Evolutionary conservation across 257 asterid genomes (phyloP).

Genomic region (Plantago major): DNA sequence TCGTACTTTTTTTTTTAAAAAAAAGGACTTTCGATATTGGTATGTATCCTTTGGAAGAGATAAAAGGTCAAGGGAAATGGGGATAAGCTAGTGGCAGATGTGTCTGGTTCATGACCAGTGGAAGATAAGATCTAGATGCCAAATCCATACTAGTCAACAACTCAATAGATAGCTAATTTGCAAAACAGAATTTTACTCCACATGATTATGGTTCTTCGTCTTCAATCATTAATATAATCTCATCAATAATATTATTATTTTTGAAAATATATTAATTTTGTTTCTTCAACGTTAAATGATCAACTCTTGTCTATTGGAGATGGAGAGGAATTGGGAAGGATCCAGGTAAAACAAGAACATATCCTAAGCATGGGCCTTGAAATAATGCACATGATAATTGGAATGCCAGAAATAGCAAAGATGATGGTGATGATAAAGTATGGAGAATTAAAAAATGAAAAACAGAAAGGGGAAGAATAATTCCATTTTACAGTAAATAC

Average conservation of each 20-base stretch:
- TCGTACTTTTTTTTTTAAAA: no score
- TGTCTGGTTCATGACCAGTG: constrained; percentile 1
- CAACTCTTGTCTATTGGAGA: not conserved
- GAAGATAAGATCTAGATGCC: constrained; percentile 7
- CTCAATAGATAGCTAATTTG: not conserved
- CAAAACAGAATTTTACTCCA: no score
- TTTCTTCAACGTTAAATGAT: no score
- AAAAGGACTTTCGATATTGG: not conserved
- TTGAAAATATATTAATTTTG: not conserved
- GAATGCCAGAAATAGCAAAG: no score
- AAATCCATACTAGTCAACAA: not conserved
- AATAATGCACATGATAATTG: not conserved
- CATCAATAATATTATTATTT: not conserved
- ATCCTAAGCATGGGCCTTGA: constrained; percentile 3
- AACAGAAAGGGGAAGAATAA: not conserved
- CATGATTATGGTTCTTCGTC: not conserved
- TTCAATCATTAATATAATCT: no score
- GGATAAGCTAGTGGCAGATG: not conserved
- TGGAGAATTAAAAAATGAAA: no score
- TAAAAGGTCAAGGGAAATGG: constrained; percentile 13
- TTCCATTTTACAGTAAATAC: not conserved
- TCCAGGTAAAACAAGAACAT: not conserved
- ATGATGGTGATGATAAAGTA: no score
- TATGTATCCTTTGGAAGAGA: constrained; percentile 3
- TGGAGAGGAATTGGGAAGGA: not conserved